These are phyloP conservation scores for Puccinia polysora DNA, from an alignment of 1,284 basidiomycete genomes.

Conservation along the genomic window DNA sequence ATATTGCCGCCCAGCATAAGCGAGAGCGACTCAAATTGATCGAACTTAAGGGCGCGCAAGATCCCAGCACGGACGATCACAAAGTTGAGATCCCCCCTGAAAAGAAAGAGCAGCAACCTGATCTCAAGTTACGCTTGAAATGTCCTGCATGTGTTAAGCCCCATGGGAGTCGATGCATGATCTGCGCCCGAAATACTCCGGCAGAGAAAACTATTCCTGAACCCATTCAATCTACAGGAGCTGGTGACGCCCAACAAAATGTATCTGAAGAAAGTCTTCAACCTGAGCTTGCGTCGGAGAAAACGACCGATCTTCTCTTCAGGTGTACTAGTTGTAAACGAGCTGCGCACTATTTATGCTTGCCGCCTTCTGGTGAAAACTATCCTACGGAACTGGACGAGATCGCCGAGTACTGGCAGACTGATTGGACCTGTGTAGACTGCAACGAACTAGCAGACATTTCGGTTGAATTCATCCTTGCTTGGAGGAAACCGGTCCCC, in stretches of 20 bases:
- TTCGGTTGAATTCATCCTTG: constrained; percentile 76
- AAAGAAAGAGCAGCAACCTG: constrained; percentile 40
- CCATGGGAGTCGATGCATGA: constrained; percentile 27
- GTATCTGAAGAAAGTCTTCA: not conserved
- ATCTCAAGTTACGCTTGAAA: constrained; percentile 38
- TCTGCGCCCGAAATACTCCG: constrained; percentile 16
- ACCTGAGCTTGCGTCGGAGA: not conserved
- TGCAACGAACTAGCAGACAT: constrained; percentile 67
- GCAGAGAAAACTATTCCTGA: not conserved
- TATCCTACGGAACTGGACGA: constrained; percentile 65
- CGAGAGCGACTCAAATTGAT: constrained; percentile 19
- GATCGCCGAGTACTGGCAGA: constrained; percentile 48
- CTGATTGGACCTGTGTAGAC: constrained; percentile 71
- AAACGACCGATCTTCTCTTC: constrained; percentile 59
- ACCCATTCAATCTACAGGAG: not conserved
- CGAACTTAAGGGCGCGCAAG: not conserved
- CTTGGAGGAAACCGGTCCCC: constrained; percentile 62
- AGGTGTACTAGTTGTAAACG: constrained; percentile 75
- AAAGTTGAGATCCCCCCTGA: not conserved
- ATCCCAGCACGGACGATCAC: not conserved
- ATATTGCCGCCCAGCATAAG: constrained; percentile 30
- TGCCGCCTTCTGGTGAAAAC: constrained; percentile 53
- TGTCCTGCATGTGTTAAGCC: constrained; percentile 39
- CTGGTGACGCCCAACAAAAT: constrained; percentile 1
- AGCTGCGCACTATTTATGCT: constrained; percentile 68